Evolutionary conservation across 1,139 yeast species (phyloP).

Genomic region (Candida sp.): DNA sequence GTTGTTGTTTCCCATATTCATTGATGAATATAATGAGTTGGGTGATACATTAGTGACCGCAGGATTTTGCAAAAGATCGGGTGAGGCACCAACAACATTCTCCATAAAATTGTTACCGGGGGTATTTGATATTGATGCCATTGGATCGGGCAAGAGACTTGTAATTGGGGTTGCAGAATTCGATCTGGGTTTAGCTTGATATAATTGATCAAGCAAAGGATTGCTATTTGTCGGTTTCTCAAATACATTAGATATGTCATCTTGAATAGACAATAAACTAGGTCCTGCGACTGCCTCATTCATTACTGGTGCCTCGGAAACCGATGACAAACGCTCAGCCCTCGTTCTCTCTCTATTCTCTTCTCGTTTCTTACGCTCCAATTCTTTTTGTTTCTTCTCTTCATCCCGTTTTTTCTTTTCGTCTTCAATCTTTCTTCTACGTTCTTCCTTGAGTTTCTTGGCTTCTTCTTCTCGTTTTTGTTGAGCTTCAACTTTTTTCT

Average conservation of each 20-base stretch:
- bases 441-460: slow-evolving; percentile 35
- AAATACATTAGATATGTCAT: neutral
- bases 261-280: neutral
- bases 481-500: slow-evolving; percentile 43
- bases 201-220: slow-evolving; percentile 31
- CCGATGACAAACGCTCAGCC: neutral
- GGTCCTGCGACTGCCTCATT: neutral
- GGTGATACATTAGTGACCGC: slow-evolving; percentile 6
- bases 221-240: slow-evolving; percentile 11
- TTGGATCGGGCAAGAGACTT: slow-evolving; percentile 4
- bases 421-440: slow-evolving; percentile 44
- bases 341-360: slow-evolving; percentile 25
- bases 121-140: slow-evolving; percentile 6
- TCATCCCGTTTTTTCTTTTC: slow-evolving; percentile 40
- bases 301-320: neutral
- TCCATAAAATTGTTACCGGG: slow-evolving; percentile 2
- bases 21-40: neutral
- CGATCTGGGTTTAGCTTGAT: slow-evolving; percentile 29
- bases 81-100: slow-evolving; percentile 5
- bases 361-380: slow-evolving; percentile 38
- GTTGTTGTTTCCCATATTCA: neutral
- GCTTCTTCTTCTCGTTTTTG: slow-evolving; percentile 48
- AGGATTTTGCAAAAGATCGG: slow-evolving; percentile 5
- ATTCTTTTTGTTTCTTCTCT: slow-evolving; percentile 42
- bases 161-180: slow-evolving; percentile 17